A percentile compares a stretch with the other conserved stretches of the same genome.
Evolutionary conservation across 805 yeast genomes (phyloP).

Genomic region (Komagataella ulmi): DNA sequence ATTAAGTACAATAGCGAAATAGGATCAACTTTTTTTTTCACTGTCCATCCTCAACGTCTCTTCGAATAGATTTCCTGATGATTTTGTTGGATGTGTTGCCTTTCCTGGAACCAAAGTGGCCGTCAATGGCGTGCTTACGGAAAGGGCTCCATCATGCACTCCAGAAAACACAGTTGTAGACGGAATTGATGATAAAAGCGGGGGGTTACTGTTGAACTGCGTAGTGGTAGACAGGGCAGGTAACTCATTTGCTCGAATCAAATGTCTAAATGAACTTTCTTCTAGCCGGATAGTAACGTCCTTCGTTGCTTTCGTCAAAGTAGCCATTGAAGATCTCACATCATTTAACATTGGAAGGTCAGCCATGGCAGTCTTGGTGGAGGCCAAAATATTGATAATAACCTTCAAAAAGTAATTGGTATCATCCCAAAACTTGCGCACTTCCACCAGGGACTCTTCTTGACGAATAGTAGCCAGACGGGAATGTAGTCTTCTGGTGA

Average conservation of each 20-base stretch:
- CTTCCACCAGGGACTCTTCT: slow-evolving; percentile 34
- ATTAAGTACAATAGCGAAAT: background rate
- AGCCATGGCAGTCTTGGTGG: slow-evolving; percentile 69
- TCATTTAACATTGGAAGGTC: slow-evolving; percentile 75
- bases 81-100: background rate
- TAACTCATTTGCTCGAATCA: slow-evolving; percentile 1
- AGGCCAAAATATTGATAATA: slow-evolving; percentile 69
- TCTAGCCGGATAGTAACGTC: slow-evolving; percentile 85
- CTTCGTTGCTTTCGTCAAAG: slow-evolving; percentile 76
- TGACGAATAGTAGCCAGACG: slow-evolving; percentile 31
- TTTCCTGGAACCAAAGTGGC: slow-evolving; percentile 17
- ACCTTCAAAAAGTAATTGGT: slow-evolving; percentile 73
- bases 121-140: background rate
- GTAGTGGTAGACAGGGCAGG: slow-evolving; percentile 7
- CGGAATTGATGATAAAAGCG: slow-evolving; percentile 21
- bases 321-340: slow-evolving; percentile 66
- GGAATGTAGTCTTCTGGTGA: slow-evolving; percentile 50
- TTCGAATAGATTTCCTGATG: background rate
- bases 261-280: slow-evolving; percentile 7
- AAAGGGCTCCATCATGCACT: background rate
- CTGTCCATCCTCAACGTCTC: background rate
- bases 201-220: slow-evolving; percentile 8
- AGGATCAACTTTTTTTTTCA: background rate
- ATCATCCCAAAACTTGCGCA: slow-evolving; percentile 71
- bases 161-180: slow-evolving; percentile 16